Percentiles rank a stretch among this genome's conserved stretches.
Conservation (phyloP, 495 filamentous ascomycete species). For the Apiosordaria backusii region DNA sequence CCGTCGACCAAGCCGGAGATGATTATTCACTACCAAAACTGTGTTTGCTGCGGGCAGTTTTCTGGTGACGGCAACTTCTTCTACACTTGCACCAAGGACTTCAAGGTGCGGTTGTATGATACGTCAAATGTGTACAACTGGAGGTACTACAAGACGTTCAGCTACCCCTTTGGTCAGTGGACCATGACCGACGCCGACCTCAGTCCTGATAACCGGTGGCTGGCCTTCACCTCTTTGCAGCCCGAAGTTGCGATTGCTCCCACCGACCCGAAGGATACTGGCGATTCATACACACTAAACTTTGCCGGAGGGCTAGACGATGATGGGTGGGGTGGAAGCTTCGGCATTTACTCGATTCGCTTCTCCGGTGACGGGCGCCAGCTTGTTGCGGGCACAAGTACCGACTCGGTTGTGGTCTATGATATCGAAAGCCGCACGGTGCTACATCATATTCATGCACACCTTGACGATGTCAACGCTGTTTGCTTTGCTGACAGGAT, state of each 20-base stretch:
- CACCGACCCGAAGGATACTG: conserved; percentile 76
- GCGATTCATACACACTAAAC: conserved; percentile 73
- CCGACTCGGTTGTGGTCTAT: conserved; percentile 81
- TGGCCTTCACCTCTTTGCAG: conserved; percentile 85
- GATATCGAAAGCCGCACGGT: conserved; percentile 77
- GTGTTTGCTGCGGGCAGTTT: conserved; percentile 94
- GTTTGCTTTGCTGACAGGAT: conserved; percentile 89
- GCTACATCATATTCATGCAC: conserved; percentile 71
- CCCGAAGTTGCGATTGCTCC: conserved; percentile 78
- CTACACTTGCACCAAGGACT: conserved; percentile 91
- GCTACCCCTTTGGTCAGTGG: conserved; percentile 85
- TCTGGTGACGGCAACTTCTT: conserved; percentile 97
- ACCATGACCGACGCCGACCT: conserved; percentile 92
- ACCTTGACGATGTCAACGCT: conserved; percentile 89
- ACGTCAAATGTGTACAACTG: conserved; percentile 93
- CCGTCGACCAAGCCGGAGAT: conserved; percentile 77
- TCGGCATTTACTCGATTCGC: conserved; percentile 81
- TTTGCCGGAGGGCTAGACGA: conserved; percentile 50
- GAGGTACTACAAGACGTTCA: conserved; percentile 91
- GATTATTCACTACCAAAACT: conserved; percentile 78
- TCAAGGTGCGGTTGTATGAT: conserved; percentile 93
- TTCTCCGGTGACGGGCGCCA: conserved; percentile 92
- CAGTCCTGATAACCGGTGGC: conserved; percentile 85
- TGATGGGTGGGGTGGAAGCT: conserved; percentile 40
- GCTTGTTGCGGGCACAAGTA: conserved; percentile 82